Conservation (phyloP, 257 asterid genomes). For the Schizonepeta tenuifolia region DNA sequence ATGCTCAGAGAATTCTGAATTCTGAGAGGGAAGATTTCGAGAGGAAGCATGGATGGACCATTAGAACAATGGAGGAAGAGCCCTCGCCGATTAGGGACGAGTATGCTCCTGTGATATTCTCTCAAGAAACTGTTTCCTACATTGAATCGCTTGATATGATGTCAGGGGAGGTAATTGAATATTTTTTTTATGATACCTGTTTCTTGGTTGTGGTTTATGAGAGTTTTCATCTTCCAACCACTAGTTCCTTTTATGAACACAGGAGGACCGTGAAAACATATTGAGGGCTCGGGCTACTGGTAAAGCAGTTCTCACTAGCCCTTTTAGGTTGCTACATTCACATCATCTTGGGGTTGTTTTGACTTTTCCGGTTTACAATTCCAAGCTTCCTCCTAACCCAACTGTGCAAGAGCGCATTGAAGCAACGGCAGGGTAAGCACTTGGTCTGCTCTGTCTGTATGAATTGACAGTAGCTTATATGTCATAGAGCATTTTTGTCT, state of each 20-base stretch:
- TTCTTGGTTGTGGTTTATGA: background rate
- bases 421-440: constrained; percentile 80
- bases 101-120: constrained; percentile 87
- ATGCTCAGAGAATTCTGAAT: constrained; percentile 78
- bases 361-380: constrained; percentile 88
- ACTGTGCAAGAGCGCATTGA: constrained; percentile 69
- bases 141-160: constrained; percentile 90
- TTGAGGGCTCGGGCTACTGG: constrained; percentile 90
- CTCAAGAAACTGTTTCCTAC: constrained; percentile 92
- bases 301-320: constrained; percentile 92
- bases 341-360: constrained; percentile 94
- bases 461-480: constrained; percentile 3
- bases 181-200: background rate
- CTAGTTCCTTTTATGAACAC: constrained; percentile 31
- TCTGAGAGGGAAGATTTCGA: constrained; percentile 81
- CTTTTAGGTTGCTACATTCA: constrained; percentile 77
- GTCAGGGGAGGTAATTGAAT: constrained; percentile 84
- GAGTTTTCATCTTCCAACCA: constrained; percentile 22
- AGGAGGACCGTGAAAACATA: constrained; percentile 97
- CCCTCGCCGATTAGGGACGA: constrained; percentile 87
- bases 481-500: background rate
- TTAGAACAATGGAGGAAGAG: constrained; percentile 81
- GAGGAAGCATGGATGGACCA: constrained; percentile 79
- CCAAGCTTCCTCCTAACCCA: constrained; percentile 64
- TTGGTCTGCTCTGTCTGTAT: constrained; percentile 20